Percentiles rank a stretch among this genome's conserved stretches.
Conservation (phyloP, 2,329 filamentous ascomycete genomes). For the Colletotrichum caudatum region DNA sequence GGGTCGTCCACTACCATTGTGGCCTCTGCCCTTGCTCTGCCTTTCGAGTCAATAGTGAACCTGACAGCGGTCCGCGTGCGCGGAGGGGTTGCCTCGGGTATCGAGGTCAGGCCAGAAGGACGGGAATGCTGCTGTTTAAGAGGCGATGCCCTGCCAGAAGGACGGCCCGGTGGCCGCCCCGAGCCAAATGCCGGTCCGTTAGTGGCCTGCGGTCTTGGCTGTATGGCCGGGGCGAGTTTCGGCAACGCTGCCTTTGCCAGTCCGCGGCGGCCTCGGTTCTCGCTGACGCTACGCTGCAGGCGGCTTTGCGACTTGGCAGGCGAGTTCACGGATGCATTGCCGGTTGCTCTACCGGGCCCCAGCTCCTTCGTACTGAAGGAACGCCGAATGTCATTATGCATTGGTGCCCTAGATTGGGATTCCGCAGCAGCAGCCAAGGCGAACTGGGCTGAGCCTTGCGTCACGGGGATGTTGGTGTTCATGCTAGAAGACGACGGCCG, state of each 20-base stretch:
- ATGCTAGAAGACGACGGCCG: slow-evolving; percentile 62
- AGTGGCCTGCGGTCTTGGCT: slow-evolving; percentile 51
- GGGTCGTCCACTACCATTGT: slow-evolving; percentile 56
- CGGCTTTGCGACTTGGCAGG: slow-evolving; percentile 62
- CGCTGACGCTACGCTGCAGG: slow-evolving; percentile 67
- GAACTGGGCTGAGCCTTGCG: slow-evolving; percentile 43
- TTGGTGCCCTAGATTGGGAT: slow-evolving; percentile 41
- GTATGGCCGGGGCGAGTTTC: slow-evolving; percentile 60
- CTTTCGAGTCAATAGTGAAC: slow-evolving; percentile 73
- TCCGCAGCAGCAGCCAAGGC: slow-evolving; percentile 38
- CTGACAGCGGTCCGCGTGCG: slow-evolving; percentile 68
- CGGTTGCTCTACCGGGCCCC: slow-evolving; percentile 55
- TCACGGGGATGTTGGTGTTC: slow-evolving; percentile 51
- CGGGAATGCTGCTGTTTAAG: slow-evolving; percentile 63
- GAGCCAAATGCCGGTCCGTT: slow-evolving; percentile 49
- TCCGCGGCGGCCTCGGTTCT: slow-evolving; percentile 62
- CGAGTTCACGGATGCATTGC: slow-evolving; percentile 60
- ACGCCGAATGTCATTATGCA: slow-evolving; percentile 57
- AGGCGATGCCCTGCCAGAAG: slow-evolving; percentile 64
- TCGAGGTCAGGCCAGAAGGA: slow-evolving; percentile 66
- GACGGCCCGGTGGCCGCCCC: slow-evolving; percentile 53
- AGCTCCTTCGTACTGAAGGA: slow-evolving; percentile 60
- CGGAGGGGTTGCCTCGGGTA: slow-evolving; percentile 64
- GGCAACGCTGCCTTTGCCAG: slow-evolving; percentile 57
- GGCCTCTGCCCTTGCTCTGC: slow-evolving; percentile 68